phyloP scores from a whole-genome alignment of 192 early-diverging fungal species.

The Umbelopsis sp. region DNA sequence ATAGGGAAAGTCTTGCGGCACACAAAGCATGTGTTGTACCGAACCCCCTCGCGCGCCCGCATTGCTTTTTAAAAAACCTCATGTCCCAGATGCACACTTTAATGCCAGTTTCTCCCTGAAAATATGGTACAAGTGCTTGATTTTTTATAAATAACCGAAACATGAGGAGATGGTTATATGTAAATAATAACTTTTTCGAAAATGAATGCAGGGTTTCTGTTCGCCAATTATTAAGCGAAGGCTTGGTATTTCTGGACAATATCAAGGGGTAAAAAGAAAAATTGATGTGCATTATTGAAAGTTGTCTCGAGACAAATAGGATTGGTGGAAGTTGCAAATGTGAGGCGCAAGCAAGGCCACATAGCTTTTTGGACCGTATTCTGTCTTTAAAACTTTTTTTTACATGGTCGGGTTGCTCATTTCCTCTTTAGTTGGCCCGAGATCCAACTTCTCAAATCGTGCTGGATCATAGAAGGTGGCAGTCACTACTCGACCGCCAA shows the following conservation, averaged over 20 bases:
- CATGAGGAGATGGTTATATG: background rate
- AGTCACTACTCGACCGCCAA: constrained; percentile 70
- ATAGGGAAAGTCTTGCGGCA: background rate
- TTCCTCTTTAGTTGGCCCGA: constrained; percentile 51
- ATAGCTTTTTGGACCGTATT: too few relatives aligned
- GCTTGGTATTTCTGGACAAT: too few relatives aligned
- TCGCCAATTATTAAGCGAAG: too few relatives aligned
- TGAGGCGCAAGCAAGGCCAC: too few relatives aligned
- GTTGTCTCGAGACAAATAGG: too few relatives aligned
- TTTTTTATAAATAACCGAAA: background rate
- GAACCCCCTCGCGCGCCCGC: constrained; percentile 1
- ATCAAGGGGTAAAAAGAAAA: too few relatives aligned
- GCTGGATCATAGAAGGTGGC: constrained; percentile 64
- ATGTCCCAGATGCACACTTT: constrained; percentile 1
- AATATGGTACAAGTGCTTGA: background rate
- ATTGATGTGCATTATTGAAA: too few relatives aligned
- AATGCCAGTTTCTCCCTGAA: background rate
- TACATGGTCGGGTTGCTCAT: constrained; percentile 15
- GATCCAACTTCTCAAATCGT: constrained; percentile 59
- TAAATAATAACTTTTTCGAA: too few relatives aligned
- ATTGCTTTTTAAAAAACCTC: constrained; percentile 18
- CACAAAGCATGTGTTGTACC: constrained; percentile 19
- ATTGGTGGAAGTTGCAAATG: too few relatives aligned
- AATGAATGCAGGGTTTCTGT: too few relatives aligned
- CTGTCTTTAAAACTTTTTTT: background rate